Base-by-base conservation (phyloP, 1,284 basidiomycete species). In the Ceratobasidium sp. region DNA sequence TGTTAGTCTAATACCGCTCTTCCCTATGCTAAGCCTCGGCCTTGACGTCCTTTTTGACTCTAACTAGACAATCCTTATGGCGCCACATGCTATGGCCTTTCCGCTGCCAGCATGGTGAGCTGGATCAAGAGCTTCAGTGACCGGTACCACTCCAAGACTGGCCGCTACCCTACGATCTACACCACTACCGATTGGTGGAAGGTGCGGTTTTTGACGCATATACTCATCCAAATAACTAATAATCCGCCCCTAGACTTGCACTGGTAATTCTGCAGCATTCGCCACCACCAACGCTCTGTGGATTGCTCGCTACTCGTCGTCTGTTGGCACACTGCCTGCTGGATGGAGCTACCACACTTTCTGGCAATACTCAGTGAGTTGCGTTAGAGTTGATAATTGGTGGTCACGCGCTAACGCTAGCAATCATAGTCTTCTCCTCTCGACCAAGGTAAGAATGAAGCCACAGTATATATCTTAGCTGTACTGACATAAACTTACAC, bases 171-270 rank as follows among this genome's bases (percentile, higher is more conserved):
- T 88, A 84, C 89, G 62, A 91, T 93, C 74, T 93, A 92, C 81
- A 89, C 88, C 40, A 90, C 88, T 0, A 90, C 90, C 0, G 86
- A 89, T 81, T 93, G 91, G 92, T 93, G 91, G 91, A 89, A 81
- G 46, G 71, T 65, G 59, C 33, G 5, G 5, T 7, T 26, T 15
- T 10, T 15, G 38, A 44, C 68, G 68, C 44, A 65, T 54, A 52
- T 28, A 56, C n/a, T 2, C 23, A 38, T 1, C 20, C 33, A 26
- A 46, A 26, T 1, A 23, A 17, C 54, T 48, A 26, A 61, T 1
- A 46, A 42, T 62, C 13, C 3, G 26, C 23, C 57, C 23, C 4
- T 54, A 76, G 73, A 87, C 87, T 23, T 93, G 92, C 83, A 92
- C 91, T 2, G 88, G 89, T 7, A 89, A 90, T 83, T 88, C 86